These are phyloP conservation scores for Suhomyces bribrorum DNA, from an alignment of 1,139 yeast species.

Conservation along the genomic window DNA sequence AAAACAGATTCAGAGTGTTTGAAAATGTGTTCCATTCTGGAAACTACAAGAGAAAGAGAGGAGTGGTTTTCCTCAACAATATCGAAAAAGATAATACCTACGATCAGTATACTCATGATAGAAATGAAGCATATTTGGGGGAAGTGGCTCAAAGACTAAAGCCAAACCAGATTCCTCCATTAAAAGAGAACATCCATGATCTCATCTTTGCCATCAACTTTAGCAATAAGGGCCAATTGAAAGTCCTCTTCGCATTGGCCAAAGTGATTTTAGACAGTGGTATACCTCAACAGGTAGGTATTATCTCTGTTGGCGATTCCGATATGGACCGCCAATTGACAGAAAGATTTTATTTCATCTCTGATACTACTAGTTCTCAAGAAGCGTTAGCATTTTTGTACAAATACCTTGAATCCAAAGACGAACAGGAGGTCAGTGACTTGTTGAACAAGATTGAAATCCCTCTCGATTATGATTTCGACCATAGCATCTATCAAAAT, in stretches of 20 bases:
- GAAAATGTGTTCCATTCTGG: constrained; percentile 35
- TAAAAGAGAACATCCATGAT: constrained; percentile 75
- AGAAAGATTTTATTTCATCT: constrained; percentile 35
- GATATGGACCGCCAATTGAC: constrained; percentile 34
- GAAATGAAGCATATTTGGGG: constrained; percentile 41
- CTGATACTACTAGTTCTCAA: constrained; percentile 29
- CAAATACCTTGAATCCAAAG: constrained; percentile 33
- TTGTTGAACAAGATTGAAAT: constrained; percentile 26
- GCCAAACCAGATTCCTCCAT: constrained; percentile 66
- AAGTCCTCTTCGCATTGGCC: constrained; percentile 49
- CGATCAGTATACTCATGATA: constrained; percentile 43
- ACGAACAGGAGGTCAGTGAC: constrained; percentile 26
- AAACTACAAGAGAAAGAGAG: constrained; percentile 28
- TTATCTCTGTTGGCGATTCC: constrained; percentile 58
- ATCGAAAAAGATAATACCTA: constrained; percentile 65
- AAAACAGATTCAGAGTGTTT: constrained; percentile 40
- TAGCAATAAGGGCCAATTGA: constrained; percentile 49
- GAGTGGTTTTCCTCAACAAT: constrained; percentile 76
- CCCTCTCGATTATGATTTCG: constrained; percentile 15
- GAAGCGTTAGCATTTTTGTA: constrained; percentile 48
- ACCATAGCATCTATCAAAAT: constrained; percentile 14
- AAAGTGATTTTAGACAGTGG: constrained; percentile 55
- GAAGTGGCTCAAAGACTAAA: constrained; percentile 21
- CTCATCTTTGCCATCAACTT: constrained; percentile 71
- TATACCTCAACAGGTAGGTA: constrained; percentile 78